Evolutionary conservation across 331 rosid genomes (phyloP).

Genomic region (Ulmus americana): DNA sequence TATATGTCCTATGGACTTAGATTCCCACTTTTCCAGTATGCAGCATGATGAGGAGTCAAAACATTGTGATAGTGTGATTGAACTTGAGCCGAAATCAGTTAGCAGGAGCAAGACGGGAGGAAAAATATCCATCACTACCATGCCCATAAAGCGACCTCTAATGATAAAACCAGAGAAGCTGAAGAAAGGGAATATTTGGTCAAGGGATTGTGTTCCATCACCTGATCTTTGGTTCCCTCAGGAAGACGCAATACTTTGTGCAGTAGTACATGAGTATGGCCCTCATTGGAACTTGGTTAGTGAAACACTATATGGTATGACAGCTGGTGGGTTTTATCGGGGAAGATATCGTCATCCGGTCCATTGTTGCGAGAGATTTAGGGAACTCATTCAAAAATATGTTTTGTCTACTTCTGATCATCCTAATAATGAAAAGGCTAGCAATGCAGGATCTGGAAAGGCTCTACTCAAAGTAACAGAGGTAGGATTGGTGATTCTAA

Average conservation of each 20-base stretch:
- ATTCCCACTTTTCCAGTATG: constrained; percentile 45
- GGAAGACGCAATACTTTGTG: constrained; percentile 92
- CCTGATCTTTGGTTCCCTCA: constrained; percentile 87
- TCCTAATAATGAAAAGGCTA: constrained; percentile 61
- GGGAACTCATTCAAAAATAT: constrained; percentile 80
- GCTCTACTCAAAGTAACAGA: constrained; percentile 90
- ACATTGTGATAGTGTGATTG: constrained; percentile 43
- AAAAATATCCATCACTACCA: constrained; percentile 73
- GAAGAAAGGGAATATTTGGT: constrained; percentile 76
- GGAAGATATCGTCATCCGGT: constrained; percentile 94
- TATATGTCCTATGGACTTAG: constrained; percentile 48
- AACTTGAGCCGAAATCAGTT: constrained; percentile 55
- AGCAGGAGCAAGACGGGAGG: constrained; percentile 83
- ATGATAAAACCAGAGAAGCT: constrained; percentile 79
- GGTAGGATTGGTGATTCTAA: constrained; percentile 43
- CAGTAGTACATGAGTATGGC: constrained; percentile 88
- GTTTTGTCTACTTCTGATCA: constrained; percentile 55
- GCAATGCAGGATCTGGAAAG: constrained; percentile 78
- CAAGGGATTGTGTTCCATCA: constrained; percentile 77
- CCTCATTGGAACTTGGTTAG: constrained; percentile 88
- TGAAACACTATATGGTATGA: constrained; percentile 65
- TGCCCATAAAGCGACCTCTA: constrained; percentile 77
- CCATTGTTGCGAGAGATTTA: constrained; percentile 91
- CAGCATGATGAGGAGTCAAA: constrained; percentile 59
- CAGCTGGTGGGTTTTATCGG: constrained; percentile 81